Percentiles rank a stretch among this genome's conserved stretches.
These are phyloP conservation scores for Schoenoplectus tabernaemontani DNA, from an alignment of 202 grass and related monocot species.

Conservation along the genomic window DNA sequence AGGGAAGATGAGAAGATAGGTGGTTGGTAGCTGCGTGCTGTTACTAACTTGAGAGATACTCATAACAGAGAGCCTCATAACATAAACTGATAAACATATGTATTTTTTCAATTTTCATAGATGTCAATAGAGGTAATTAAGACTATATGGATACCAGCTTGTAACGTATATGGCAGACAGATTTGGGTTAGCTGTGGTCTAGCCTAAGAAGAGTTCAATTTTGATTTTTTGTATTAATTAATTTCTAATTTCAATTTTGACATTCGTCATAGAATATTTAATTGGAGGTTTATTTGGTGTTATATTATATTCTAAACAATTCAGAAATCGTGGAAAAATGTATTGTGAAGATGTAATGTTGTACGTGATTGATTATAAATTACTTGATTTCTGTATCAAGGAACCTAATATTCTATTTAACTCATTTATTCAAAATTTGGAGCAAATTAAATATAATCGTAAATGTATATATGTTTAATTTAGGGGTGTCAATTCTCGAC, in stretches of 20 bases:
- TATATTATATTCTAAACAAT: neutral
- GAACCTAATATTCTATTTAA: too few species aligned
- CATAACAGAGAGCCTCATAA: too few species aligned
- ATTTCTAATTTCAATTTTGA: too few species aligned
- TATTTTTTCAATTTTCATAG: neutral
- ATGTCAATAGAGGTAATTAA: neutral
- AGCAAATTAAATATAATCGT: neutral
- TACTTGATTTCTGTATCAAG: too few species aligned
- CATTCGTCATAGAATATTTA: too few species aligned
- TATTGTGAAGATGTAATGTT: neutral
- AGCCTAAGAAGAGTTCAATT: neutral
- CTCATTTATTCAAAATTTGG: neutral
- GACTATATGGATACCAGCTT: neutral
- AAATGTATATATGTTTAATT: neutral
- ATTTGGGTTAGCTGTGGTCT: neutral
- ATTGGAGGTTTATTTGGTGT: neutral
- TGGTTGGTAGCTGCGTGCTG: conserved; percentile 34
- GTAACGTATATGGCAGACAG: neutral
- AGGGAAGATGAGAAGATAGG: conserved; percentile 21
- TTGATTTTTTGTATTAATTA: too few species aligned
- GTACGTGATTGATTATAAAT: neutral
- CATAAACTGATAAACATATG: too few species aligned
- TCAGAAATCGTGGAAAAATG: neutral
- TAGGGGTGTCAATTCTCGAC: too few species aligned
- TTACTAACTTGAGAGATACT: too few species aligned